Base-by-base conservation (phyloP, 805 yeast species). In the Yarrowia sp. region DNA sequence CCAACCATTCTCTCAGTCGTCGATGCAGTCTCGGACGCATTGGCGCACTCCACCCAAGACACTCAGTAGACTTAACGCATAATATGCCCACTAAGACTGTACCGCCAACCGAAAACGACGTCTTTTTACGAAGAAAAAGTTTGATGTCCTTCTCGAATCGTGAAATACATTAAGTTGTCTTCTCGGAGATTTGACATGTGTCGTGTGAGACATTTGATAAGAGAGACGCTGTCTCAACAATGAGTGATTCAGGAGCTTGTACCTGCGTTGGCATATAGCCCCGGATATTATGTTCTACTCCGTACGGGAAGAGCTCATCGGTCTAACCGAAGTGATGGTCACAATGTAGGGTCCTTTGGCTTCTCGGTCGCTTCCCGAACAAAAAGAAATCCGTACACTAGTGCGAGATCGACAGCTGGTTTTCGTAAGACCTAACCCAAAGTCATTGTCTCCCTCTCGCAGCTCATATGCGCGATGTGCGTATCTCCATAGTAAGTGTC, bases 61-160 rank as follows among this genome's bases (percentile, higher is more conserved):
- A n/a, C 13, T 3, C 19, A 9, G 22, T 27, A 22, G 19, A 24
- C 29, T 41, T 19, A 22, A 24, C 13, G 19, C 24, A 22, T 22
- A n/a, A 25, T 25, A 44, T 27, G 49, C 49, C 49, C 49, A 44
- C 49, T 33, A 24, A 18, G n/a, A n/a, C n/a, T n/a, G n/a, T 18
- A 44, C 49, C 49, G 49, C 27, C 24, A 12, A 16, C 49, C 33
- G 33, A 42, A 24, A 25, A 25, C 32, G 32, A 25, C 12, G 33
- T 4, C 9, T 39, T 39, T 22, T 39, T 27, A 27, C 29, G 19
- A 39, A 3, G 16, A 39, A 36, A n/a, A 39, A 39, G 18, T 14
- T 39, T 13, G 36, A 36, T 32, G 8, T 27, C 22, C 19, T 39
- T 18, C 27, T 6, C 16, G 18, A 16, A 21, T 41, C 31, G 46